Base-by-base conservation (phyloP, 2,329 filamentous ascomycete genomes). In the Exophiala spinifera region DNA sequence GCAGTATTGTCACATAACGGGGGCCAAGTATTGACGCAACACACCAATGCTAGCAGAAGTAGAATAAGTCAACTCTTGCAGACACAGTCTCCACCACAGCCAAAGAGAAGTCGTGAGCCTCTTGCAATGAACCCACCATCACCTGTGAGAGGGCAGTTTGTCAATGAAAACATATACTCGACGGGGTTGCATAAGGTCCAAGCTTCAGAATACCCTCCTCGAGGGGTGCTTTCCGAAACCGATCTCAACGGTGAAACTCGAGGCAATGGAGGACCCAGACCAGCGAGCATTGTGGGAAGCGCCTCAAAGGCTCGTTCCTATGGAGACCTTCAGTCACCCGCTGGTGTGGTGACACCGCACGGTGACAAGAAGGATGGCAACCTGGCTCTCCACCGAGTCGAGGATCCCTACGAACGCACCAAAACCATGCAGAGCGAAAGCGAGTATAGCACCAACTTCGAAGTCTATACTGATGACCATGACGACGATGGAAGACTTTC, bases 41-140 rank as follows among this genome's bases (percentile, higher is more conserved):
- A 47, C 28, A 34, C 44, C 31, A 53, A 43, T 15, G n/a, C 44
- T 13, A 56, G 46, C 51, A 57, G 31, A 37, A 10, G 39, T 11
- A 49, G 23, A 15, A 20, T 53, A n/a, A 37, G 45, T 21, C 56
- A 46, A 28, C 25, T 21, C 8, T 45, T 61, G n/a, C 14, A 49
- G n/a, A 40, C 51, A 14, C 57, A 59, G 28, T 36, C 56, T 34
- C 44, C 51, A 3, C 45, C 48, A n/a, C 50, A 61, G 10, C 45
- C 47, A 11, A 62, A 61, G 33, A 42, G 61, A 55, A 63, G 56
- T 37, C 55, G 57, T 63, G 74, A 76, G 37, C 75, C 75, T 2
- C 64, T 77, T 15, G 69, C 67, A 54, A 71, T 77, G 66, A 77
- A 77, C 48, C 74, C 74, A 19, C 73, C 74, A 17, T 74, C 72